Percentiles rank a stretch among this genome's conserved stretches.
Evolutionary conservation across 2,329 filamentous ascomycete species (phyloP).

Genomic region (Beauveria caledonica): DNA sequence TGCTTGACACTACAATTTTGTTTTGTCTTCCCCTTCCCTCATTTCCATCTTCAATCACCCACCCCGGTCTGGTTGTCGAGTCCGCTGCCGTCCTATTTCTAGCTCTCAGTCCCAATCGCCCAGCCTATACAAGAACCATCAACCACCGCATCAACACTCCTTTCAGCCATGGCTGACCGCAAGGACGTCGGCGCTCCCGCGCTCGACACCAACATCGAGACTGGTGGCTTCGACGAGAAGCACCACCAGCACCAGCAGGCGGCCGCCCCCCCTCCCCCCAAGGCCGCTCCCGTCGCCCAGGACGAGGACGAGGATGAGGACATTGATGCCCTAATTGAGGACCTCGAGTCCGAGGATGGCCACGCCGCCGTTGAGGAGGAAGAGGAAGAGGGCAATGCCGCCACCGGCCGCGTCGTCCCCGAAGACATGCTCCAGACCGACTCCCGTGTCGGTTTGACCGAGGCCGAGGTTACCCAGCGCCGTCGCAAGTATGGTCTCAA

Average conservation of each 20-base stretch:
- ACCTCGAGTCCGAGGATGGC: constrained; percentile 75
- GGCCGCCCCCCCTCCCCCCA: constrained; percentile 26
- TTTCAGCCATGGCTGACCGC: constrained; percentile 44
- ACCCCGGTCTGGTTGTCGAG: constrained; percentile 10
- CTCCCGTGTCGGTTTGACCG: constrained; percentile 61
- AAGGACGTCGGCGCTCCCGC: constrained; percentile 44
- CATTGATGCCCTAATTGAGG: constrained; percentile 79
- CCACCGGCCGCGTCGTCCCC: constrained; percentile 54
- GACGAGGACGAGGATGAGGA: constrained; percentile 70
- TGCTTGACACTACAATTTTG: constrained; percentile 30
- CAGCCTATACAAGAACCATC: constrained; percentile 4
- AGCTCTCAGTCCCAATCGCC: neutral
- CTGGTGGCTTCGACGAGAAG: constrained; percentile 60
- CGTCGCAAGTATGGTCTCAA: constrained; percentile 75
- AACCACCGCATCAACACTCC: neutral
- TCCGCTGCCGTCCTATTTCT: neutral
- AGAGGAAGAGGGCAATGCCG: constrained; percentile 36
- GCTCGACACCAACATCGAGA: constrained; percentile 57
- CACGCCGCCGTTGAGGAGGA: constrained; percentile 57
- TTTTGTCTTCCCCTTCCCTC: constrained; percentile 18
- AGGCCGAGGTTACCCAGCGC: constrained; percentile 54
- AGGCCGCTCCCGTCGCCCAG: constrained; percentile 43
- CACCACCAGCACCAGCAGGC: constrained; percentile 28
- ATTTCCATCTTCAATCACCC: constrained; percentile 19
- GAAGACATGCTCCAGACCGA: constrained; percentile 75